Evolutionary conservation across 371 early-diverging fungal genomes (phyloP), one percentile per base, ranked within the genome.

Genomic region (Mucor velutinosus): DNA sequence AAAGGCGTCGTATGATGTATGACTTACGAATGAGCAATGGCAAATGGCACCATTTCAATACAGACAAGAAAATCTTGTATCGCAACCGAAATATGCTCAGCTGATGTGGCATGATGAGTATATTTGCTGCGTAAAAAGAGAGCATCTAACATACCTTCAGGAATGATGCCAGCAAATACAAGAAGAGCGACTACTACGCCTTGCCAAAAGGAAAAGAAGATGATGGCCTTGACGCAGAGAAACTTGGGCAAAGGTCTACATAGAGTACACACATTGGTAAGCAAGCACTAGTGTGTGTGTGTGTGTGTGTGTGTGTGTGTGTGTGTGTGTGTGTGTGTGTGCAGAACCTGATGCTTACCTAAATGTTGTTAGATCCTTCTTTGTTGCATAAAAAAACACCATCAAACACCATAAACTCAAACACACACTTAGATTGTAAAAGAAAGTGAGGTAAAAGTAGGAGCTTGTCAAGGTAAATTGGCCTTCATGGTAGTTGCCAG

Each of bases 201-300:
- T 76, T 98, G 98, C 96, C 97, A 98, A 75, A 94, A 98, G 0
- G 97, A 93, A 73, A 98, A 93, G 74, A 97, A 97, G 60, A 98
- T 90, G 37, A 97, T 91, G 5, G 94, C 93, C 76, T 98, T 98
- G 72, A 98, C 90, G 67, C 95, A 95, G 15, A 97, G 76, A 66
- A 98, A 97, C 75, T 98, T 98, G 12, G 97, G 95, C 29, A 96
- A 70, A 7, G 97, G 96, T 51, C 95, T 92, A 39, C 37, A 37
- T 37, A 1, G 1, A 53, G 14, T 72, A 25, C 56, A 0, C 14
- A 11, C 7, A 10, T 29, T 10, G 19, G 7, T 19, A 8, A 60
- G 32, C 8, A 61, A 45, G n/a, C n/a, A n/a, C n/a, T n/a, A 2
- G 25, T 11, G 23, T 11, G 27, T 21, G 27, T 25, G 25, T 53